Conservation (phyloP, 768 basidiomycete species). For the Mycena leptocephala region DNA sequence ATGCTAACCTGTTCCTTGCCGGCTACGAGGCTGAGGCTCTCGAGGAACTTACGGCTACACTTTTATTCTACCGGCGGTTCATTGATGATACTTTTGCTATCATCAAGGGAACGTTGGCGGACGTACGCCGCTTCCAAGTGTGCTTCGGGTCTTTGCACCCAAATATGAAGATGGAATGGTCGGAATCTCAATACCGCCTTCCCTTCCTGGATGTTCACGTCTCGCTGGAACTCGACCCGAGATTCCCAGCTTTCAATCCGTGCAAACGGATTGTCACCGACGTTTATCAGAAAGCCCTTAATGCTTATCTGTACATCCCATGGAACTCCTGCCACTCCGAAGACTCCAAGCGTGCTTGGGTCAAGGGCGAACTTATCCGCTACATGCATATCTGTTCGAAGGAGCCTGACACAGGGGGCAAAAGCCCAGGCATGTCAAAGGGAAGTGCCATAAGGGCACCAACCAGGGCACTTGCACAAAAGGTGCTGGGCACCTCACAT, state of each 20-base stretch:
- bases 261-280: background rate
- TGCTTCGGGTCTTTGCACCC: background rate
- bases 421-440: too few relatives aligned
- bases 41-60: constrained; percentile 9
- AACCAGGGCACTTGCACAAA: too few relatives aligned
- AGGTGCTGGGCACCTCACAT: too few relatives aligned
- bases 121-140: background rate
- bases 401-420: too few relatives aligned
- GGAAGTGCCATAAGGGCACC: too few relatives aligned
- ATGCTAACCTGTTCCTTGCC: constrained; percentile 34
- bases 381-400: constrained; percentile 20
- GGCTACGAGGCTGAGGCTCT: constrained; percentile 16
- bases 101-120: background rate
- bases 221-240: too few relatives aligned
- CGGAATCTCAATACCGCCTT: background rate
- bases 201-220: background rate
- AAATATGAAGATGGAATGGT: background rate
- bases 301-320: constrained; percentile 34
- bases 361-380: background rate
- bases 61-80: constrained; percentile 25
- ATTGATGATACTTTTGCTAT: too few relatives aligned
- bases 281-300: too few relatives aligned
- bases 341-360: too few relatives aligned
- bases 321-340: too few relatives aligned
- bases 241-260: background rate